Conservation (phyloP, 768 basidiomycete species). For the Suillus decipiens region DNA sequence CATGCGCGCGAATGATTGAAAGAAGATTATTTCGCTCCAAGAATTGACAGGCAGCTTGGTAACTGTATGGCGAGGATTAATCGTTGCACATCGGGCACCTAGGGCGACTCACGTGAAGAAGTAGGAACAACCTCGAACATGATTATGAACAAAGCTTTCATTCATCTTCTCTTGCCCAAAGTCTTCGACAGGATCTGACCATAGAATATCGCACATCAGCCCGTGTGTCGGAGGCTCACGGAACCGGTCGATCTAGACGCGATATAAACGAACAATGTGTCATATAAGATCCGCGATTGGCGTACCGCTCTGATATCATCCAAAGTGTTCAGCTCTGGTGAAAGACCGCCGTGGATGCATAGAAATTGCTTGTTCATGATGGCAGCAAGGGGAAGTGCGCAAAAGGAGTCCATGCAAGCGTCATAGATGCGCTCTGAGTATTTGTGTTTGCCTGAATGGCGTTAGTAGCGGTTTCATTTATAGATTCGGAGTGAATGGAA, state of each 20-base stretch:
- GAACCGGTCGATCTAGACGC: conserved; percentile 88
- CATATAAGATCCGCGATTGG: neutral
- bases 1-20: conserved; percentile 96
- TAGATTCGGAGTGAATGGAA: conserved; percentile 14
- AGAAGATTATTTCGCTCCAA: conserved; percentile 95
- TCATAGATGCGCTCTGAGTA: conserved; percentile 97
- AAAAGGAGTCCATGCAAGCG: conserved; percentile 98
- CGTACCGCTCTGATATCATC: conserved; percentile 89
- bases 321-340: conserved; percentile 91
- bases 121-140: conserved; percentile 95
- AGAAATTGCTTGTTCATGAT: conserved; percentile 99
- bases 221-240: conserved; percentile 97
- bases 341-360: conserved; percentile 96
- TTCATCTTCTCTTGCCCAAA: conserved; percentile 92
- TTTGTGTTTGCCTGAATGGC: conserved; percentile 87
- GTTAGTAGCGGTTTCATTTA: conserved; percentile 12
- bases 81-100: neutral
- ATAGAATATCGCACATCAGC: conserved; percentile 97
- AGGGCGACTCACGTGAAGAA: conserved; percentile 72
- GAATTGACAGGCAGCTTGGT: conserved; percentile 96
- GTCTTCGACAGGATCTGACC: conserved; percentile 98
- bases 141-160: conserved; percentile 93
- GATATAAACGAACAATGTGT: neutral
- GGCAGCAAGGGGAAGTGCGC: conserved; percentile 91
- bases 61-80: conserved; percentile 48